These are phyloP conservation scores for Nigrospora sphaerica DNA, from an alignment of 2,329 filamentous ascomycete genomes.

Conservation along the genomic window DNA sequence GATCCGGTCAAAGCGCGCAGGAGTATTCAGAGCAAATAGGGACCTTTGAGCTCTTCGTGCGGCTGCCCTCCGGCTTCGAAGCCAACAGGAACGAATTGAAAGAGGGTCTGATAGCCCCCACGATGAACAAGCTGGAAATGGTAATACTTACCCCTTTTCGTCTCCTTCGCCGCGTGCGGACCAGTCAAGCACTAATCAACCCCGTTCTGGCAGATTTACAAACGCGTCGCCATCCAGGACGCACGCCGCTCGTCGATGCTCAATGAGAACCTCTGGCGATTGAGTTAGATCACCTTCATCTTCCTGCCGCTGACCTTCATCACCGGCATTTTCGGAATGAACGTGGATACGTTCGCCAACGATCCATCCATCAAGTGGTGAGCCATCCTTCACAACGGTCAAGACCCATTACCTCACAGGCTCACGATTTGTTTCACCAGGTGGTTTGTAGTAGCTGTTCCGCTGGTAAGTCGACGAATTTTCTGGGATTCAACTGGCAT, in stretches of 20 bases:
- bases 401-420: background rate
- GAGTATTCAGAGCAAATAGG: too few relatives aligned
- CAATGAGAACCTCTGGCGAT: background rate
- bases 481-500: background rate
- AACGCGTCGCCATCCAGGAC: background rate
- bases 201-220: background rate
- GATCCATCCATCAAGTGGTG: slow-evolving; percentile 1
- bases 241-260: background rate
- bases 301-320: slow-evolving; percentile 2
- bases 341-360: background rate
- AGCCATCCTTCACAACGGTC: background rate
- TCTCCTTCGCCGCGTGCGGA: too few relatives aligned
- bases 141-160: too few relatives aligned
- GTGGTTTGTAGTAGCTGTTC: background rate
- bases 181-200: too few relatives aligned
- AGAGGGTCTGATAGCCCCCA: too few relatives aligned
- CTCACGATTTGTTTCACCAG: background rate
- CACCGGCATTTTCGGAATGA: slow-evolving; percentile 1
- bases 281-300: slow-evolving; percentile 3
- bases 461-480: background rate
- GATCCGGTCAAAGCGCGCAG: too few relatives aligned
- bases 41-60: too few relatives aligned
- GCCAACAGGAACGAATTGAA: too few relatives aligned
- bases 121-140: too few relatives aligned
- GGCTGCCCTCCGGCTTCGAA: too few relatives aligned